Evolutionary conservation across 1,139 yeast genomes (phyloP), one percentile per base, ranked within the genome.

Genomic region (Oligophagozyma castellii): DNA sequence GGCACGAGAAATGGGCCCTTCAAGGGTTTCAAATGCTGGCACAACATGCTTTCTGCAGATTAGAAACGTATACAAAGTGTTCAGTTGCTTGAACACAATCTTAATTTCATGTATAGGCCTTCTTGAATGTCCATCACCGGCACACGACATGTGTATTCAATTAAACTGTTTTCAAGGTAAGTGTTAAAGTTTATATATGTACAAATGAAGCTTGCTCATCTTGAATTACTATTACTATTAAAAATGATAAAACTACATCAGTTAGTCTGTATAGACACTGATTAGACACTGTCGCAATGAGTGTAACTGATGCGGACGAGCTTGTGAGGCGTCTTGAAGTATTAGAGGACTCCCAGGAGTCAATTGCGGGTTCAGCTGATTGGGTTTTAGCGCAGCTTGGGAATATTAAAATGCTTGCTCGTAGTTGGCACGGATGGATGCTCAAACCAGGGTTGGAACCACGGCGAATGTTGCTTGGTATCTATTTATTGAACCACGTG

Each of bases 321-420:
- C 73, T 78, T 37, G 50, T 52, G 30, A 61, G 67, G 35, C 80
- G 78, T 53, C 61, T 83, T 27, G 61, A 64, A 5, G 54, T 65
- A 6, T 60, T 81, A 27, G 76, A 72, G 43, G 93, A 79, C 40
- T 73, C 93, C 0, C 93, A 80, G 46, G 93, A 81, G 35, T 72
- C 86, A n/a, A 81, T 83, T 42, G 84, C 78, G 15, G 67, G 80
- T n/a, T 73, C 81, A 5, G 73, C 93, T 0, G 89, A 79, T 51
- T 83, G 93, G 94, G 70, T 76, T 24, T 56, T 83, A 38, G 77
- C 80, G 48, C 89, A 81, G 50, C 71, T 77, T 39, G 62, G 83
- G 35, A 72, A 77, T 41, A 71, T 77, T 23, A 51, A 54, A 7
- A 67, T 67, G 27, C 64, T 76, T 16, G 80, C 86, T 3, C 55